phyloP scores from a whole-genome alignment of 352 stramenopile species.

The Phytopythium sindhum region DNA sequence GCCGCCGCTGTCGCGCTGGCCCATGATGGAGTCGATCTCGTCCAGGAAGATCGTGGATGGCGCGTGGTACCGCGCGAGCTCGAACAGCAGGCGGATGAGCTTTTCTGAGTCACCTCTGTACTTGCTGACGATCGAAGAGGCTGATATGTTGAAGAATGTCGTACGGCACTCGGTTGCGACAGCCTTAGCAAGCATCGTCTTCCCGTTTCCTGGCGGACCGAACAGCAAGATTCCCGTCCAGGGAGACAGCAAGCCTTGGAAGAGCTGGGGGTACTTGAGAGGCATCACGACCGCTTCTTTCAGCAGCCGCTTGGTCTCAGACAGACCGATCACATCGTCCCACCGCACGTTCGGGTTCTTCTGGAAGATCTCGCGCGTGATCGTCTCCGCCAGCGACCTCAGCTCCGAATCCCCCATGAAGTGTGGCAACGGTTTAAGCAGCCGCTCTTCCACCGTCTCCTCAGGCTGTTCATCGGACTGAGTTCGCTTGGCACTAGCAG shows the following conservation, averaged over 20 bases:
- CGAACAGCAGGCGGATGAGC: slow-evolving; percentile 84
- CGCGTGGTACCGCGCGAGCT: slow-evolving; percentile 75
- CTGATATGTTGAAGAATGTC: slow-evolving; percentile 89
- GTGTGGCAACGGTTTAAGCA: slow-evolving; percentile 85
- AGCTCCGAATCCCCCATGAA: slow-evolving; percentile 88
- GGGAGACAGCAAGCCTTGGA: slow-evolving; percentile 87
- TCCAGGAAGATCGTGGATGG: slow-evolving; percentile 87
- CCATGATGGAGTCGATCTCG: slow-evolving; percentile 90
- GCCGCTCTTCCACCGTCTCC: slow-evolving; percentile 58
- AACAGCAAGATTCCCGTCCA: slow-evolving; percentile 92
- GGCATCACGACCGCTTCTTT: slow-evolving; percentile 96
- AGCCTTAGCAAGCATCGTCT: slow-evolving; percentile 87
- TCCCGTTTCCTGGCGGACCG: slow-evolving; percentile 79
- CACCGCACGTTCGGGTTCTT: slow-evolving; percentile 89
- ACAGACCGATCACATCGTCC: slow-evolving; percentile 85
- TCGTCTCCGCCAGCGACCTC: slow-evolving; percentile 80
- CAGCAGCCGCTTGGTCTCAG: slow-evolving; percentile 92
- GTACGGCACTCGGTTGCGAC: slow-evolving; percentile 84
- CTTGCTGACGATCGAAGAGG: slow-evolving; percentile 85
- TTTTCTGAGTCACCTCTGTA: slow-evolving; percentile 86
- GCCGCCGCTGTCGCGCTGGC: slow-evolving; percentile 65
- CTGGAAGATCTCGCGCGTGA: slow-evolving; percentile 92
- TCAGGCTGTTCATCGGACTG: slow-evolving; percentile 20
- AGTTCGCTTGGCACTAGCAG: slow-evolving; percentile 25
- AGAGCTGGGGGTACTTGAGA: slow-evolving; percentile 93